Evolutionary conservation across 805 yeast species (phyloP), one percentile per base, ranked within the genome.

Genomic region (Novakomyces olei): DNA sequence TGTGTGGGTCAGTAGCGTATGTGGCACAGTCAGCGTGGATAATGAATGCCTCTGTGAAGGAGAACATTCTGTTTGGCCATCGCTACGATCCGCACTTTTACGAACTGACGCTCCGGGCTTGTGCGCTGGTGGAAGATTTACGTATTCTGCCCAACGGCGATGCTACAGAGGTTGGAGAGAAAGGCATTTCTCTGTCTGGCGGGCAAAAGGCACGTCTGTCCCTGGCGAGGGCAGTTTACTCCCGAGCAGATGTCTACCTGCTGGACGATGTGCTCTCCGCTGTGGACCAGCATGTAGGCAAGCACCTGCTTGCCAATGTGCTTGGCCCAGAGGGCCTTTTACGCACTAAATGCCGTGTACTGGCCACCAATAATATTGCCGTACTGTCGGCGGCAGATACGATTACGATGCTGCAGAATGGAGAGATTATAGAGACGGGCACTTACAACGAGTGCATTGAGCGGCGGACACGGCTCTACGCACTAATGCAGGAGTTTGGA

Each of bases 151-250:
- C 93, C 1, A 77, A 79, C 46, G 93, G 94, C 34, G 96, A 88
- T 50, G 62, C 61, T 33, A 88, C 98, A 4, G 69, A 77, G 44
- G 96, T 88, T 36, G 98, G 98, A 40, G 98, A 88, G 56, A 80
- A 85, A 51, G 98, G 98, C 41, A 83, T 88, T 33, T 79, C 95
- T 9, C 61, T 88, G 32, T 78, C 93, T 27, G 98, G 98, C 33
- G 98, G 98, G 29, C 98, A 88, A 53, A 88, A 88, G 61, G 96
- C 98, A 0, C 71, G 98, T 50, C 63, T 88, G 24, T 72, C 92
- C 1, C 63, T 88, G 34, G 98, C 98, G 0, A 68, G 98, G 49
- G 95, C 98, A 8, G 93, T 88, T 6, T 88, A 88, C 49, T 67
- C 93, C 8, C 65, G 96, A 41, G 91, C 96, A 3, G 96, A 88